phyloP scores from a whole-genome alignment of 352 stramenopile species.

The Phytophthora aleatoria region DNA sequence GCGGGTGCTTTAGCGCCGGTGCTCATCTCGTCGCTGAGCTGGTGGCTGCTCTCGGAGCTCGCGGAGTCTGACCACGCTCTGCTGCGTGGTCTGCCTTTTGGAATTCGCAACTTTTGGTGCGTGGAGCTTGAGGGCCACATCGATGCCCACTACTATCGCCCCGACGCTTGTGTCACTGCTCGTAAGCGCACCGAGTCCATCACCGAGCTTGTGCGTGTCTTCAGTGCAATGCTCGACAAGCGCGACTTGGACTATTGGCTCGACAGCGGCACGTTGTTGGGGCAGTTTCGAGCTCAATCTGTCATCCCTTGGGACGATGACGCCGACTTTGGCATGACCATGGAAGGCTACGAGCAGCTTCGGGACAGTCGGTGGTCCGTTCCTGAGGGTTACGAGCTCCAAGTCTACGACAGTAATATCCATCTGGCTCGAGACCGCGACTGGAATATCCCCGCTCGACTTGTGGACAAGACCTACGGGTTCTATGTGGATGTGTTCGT shows the following conservation, averaged over 20 bases:
- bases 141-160: slow-evolving; percentile 40
- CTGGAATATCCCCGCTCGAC: slow-evolving; percentile 55
- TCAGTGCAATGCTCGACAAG: slow-evolving; percentile 44
- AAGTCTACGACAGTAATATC: slow-evolving; percentile 52
- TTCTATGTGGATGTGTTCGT: slow-evolving; percentile 78
- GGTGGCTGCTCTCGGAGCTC: slow-evolving; percentile 26
- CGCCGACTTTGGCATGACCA: slow-evolving; percentile 59
- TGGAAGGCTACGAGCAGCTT: slow-evolving; percentile 45
- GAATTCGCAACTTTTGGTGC: slow-evolving; percentile 30
- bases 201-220: slow-evolving; percentile 43
- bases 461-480: slow-evolving; percentile 59
- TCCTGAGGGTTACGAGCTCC: slow-evolving; percentile 46
- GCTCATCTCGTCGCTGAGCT: slow-evolving; percentile 15
- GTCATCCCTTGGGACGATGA: slow-evolving; percentile 63
- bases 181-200: slow-evolving; percentile 46
- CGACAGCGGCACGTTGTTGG: slow-evolving; percentile 65
- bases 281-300: slow-evolving; percentile 52
- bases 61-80: slow-evolving; percentile 29
- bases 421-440: slow-evolving; percentile 43
- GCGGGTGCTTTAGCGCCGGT: slow-evolving; percentile 5
- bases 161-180: slow-evolving; percentile 43
- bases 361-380: slow-evolving; percentile 33
- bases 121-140: slow-evolving; percentile 49
- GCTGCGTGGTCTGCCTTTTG: slow-evolving; percentile 15
- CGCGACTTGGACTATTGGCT: slow-evolving; percentile 68